Percentiles rank a stretch among this genome's conserved stretches.
Evolutionary conservation across 257 asterid species (phyloP).

Genomic region (Forsythia suspensa): DNA sequence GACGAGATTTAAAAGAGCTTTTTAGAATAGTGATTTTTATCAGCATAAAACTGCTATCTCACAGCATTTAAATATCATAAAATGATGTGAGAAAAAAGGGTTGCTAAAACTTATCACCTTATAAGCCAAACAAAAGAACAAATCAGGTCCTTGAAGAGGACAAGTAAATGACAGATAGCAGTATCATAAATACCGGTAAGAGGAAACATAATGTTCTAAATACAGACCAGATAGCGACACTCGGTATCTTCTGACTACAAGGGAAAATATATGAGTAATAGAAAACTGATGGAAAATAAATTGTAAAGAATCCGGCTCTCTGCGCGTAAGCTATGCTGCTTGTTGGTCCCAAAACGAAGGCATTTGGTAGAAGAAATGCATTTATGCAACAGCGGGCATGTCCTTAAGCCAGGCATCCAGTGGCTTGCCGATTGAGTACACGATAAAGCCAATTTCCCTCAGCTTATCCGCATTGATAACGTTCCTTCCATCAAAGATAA

Average conservation of each 20-base stretch:
- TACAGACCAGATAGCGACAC: background rate
- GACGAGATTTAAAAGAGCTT: no score
- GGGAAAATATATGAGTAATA: background rate
- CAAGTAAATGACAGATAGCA: background rate
- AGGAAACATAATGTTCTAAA: background rate
- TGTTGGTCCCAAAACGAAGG: conserved; percentile 20
- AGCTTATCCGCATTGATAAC: conserved; percentile 57
- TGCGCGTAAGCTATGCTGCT: conserved; percentile 19
- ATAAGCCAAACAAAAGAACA: background rate
- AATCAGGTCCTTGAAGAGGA: conserved; percentile 11
- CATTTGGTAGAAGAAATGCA: conserved; percentile 14
- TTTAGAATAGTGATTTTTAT: no score
- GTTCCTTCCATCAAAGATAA: conserved; percentile 79
- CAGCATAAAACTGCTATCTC: background rate
- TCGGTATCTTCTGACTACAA: background rate
- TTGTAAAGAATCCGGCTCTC: background rate
- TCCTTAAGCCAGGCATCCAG: conserved; percentile 92
- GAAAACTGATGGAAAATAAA: background rate
- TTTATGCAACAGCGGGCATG: conserved; percentile 81
- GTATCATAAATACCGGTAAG: background rate
- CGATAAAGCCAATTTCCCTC: conserved; percentile 83
- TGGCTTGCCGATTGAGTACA: conserved; percentile 86
- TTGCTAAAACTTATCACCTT: background rate
- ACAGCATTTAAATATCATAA: no score
- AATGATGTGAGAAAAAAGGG: no score